These are phyloP conservation scores for Saturnispora saitoi DNA, from an alignment of 805 yeast genomes.

Conservation along the genomic window DNA sequence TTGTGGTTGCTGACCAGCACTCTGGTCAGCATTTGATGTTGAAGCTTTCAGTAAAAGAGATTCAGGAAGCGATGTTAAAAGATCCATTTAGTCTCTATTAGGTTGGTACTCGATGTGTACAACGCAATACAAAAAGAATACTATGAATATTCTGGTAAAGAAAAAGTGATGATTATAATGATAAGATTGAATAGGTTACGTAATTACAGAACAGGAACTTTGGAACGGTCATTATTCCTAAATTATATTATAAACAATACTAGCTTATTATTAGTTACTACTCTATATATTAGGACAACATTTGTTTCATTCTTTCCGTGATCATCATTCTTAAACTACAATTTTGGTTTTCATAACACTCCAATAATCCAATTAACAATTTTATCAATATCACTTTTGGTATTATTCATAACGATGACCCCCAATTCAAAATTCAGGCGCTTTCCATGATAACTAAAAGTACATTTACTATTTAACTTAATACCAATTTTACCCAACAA, in stretches of 20 bases:
- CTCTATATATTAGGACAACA: too few relatives aligned
- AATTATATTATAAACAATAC: too few relatives aligned
- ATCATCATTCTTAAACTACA: too few relatives aligned
- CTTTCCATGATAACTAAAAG: background rate
- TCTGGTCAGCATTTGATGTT: background rate
- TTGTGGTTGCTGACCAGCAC: background rate
- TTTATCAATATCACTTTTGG: background rate
- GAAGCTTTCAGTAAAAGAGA: slow-evolving; percentile 2
- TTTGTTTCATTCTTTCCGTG: too few relatives aligned
- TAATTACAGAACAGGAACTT: too few relatives aligned
- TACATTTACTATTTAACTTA: background rate
- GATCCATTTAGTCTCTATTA: background rate
- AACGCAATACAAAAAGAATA: background rate
- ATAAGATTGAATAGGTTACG: background rate
- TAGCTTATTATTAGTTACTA: too few relatives aligned
- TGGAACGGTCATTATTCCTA: too few relatives aligned
- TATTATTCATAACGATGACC: background rate
- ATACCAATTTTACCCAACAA: background rate
- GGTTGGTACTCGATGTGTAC: background rate
- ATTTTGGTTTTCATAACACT: background rate
- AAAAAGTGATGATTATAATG: background rate
- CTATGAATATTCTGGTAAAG: background rate
- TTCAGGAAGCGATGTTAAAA: background rate
- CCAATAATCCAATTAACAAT: background rate
- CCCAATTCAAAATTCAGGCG: background rate